These are phyloP conservation scores for Fistulina hepatica DNA, from an alignment of 1,284 basidiomycete genomes.

Conservation along the genomic window DNA sequence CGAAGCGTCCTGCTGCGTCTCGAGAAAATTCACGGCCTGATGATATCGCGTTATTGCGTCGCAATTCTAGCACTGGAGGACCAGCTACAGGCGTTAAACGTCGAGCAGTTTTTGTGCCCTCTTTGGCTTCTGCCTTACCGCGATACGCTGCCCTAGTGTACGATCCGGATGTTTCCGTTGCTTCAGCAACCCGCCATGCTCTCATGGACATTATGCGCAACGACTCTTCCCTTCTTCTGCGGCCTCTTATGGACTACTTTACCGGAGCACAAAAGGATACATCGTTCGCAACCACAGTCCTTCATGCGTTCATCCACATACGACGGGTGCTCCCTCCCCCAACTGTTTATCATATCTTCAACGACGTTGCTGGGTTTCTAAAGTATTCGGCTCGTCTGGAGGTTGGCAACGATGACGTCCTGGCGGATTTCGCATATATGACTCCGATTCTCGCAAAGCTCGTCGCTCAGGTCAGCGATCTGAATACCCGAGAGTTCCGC, in stretches of 20 bases:
- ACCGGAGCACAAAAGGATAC: slow-evolving; percentile 38
- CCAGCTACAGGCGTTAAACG: slow-evolving; percentile 39
- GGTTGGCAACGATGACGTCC: slow-evolving; percentile 32
- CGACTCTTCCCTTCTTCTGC: slow-evolving; percentile 53
- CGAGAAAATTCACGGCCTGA: slow-evolving; percentile 22
- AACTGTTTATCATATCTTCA: slow-evolving; percentile 57
- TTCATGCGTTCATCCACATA: slow-evolving; percentile 47
- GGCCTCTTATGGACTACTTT: slow-evolving; percentile 55
- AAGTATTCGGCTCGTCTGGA: slow-evolving; percentile 43
- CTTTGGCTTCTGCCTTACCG: slow-evolving; percentile 42
- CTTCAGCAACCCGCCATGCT: slow-evolving; percentile 44
- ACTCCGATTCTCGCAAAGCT: slow-evolving; percentile 50
- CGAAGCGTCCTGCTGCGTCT: slow-evolving; percentile 13
- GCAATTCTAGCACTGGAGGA: slow-evolving; percentile 42
- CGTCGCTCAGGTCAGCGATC: slow-evolving; percentile 52
- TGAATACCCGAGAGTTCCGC: slow-evolving; percentile 65
- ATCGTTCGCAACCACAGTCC: slow-evolving; percentile 32
- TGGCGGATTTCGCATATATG: slow-evolving; percentile 43
- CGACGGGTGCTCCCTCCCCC: slow-evolving; percentile 48
- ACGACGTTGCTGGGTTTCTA: slow-evolving; percentile 60
- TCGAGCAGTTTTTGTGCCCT: slow-evolving; percentile 53
- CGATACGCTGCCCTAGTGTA: slow-evolving; percentile 39
- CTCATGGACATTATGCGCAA: slow-evolving; percentile 66
- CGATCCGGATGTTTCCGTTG: slow-evolving; percentile 44
- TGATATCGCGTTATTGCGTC: slow-evolving; percentile 31